These are phyloP conservation scores for Litchi chinensis DNA, from an alignment of 345 rosid genomes.

Conservation along the genomic window DNA sequence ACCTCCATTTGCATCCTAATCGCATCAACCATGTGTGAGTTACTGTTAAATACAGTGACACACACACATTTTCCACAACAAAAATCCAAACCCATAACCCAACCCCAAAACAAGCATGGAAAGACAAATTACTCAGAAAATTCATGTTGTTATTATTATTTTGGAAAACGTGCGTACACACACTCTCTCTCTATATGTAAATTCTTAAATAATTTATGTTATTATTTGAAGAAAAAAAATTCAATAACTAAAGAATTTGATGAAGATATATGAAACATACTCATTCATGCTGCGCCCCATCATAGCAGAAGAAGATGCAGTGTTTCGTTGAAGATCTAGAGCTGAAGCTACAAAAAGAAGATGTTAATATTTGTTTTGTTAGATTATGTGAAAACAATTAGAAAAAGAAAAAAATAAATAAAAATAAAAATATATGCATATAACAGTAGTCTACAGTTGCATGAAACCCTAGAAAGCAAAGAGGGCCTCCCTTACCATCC, in stretches of 20 bases:
- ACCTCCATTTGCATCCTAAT: conserved; percentile 99
- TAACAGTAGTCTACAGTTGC: conserved; percentile 1
- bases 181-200: no score
- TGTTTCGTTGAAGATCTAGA: conserved; percentile 82
- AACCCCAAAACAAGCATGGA: conserved; percentile 24
- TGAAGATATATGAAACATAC: conserved; percentile 41
- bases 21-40: conserved; percentile 56
- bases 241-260: neutral
- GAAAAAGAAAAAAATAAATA: neutral
- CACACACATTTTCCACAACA: conserved; percentile 33
- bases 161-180: neutral
- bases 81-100: conserved; percentile 16
- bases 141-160: neutral
- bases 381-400: neutral
- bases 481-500: conserved; percentile 68
- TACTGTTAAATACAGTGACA: conserved; percentile 30
- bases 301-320: conserved; percentile 88
- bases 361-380: neutral
- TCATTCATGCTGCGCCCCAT: conserved; percentile 95
- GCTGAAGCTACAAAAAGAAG: conserved; percentile 46
- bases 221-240: neutral
- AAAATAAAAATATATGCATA: neutral
- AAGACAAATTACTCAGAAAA: neutral
- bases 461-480: conserved; percentile 42
- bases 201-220: neutral